Evolutionary conservation across 2,329 filamentous ascomycete species (phyloP).

Genomic region (Sarocladium kiliense): DNA sequence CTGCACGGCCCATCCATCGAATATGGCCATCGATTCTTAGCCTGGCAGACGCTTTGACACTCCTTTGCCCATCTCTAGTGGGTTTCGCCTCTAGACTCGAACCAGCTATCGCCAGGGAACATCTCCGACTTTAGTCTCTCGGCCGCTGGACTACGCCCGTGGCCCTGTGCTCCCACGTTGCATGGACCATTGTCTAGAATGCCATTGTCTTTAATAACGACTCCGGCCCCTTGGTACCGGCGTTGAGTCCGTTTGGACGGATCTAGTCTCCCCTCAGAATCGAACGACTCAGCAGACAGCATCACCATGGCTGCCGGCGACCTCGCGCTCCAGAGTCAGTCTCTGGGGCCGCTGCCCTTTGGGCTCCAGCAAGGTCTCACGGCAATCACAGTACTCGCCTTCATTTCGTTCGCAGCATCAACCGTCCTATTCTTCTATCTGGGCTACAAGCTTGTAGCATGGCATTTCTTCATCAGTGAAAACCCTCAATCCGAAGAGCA

Average conservation of each 20-base stretch:
- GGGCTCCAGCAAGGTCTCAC: slow-evolving; percentile 21
- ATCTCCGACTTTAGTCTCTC: background rate
- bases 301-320: slow-evolving; percentile 20
- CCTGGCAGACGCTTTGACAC: background rate
- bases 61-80: background rate
- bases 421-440: slow-evolving; percentile 25
- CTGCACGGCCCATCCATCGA: too few species aligned
- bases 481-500: background rate
- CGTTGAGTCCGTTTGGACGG: background rate
- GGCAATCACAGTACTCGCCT: slow-evolving; percentile 23
- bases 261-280: background rate
- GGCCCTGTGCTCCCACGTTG: too few species aligned
- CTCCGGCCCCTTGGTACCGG: background rate
- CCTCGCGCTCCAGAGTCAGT: slow-evolving; percentile 16
- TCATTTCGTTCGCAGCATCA: slow-evolving; percentile 25
- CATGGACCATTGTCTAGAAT: too few species aligned
- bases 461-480: slow-evolving; percentile 19
- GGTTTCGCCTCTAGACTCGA: background rate
- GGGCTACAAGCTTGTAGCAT: slow-evolving; percentile 23
- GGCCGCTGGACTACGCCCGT: too few species aligned
- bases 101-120: background rate
- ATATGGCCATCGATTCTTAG: too few species aligned
- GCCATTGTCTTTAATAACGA: background rate
- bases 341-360: slow-evolving; percentile 18
- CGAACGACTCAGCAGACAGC: too few species aligned